phyloP scores from a whole-genome alignment of 176 grass and related monocot genomes.

The Aegilops sharonensis region DNA sequence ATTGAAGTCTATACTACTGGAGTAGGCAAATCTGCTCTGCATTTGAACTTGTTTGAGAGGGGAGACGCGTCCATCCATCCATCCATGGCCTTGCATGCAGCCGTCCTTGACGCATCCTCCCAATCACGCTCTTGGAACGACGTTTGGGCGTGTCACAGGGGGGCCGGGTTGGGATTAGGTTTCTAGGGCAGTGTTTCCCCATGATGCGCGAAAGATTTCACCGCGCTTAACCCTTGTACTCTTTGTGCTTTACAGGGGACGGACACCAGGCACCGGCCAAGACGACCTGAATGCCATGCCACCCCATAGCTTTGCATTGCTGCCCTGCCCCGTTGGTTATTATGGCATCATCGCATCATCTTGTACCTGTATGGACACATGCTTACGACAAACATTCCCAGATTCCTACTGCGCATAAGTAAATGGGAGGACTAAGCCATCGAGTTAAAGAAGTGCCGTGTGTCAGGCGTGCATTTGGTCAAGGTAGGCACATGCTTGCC shows the following conservation, averaged over 20 bases:
- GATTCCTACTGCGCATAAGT: not conserved
- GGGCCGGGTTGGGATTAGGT: constrained; percentile 38
- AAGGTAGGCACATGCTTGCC: not conserved
- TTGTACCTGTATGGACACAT: not conserved
- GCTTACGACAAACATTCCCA: constrained; percentile 1
- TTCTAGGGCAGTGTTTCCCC: constrained; percentile 26
- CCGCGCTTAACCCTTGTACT: constrained; percentile 10
- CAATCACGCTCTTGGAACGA: constrained; percentile 12
- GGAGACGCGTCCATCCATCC: not conserved
- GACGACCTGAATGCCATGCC: constrained; percentile 31
- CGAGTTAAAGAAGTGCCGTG: not conserved
- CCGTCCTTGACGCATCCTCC: constrained; percentile 30
- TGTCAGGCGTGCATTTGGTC: not conserved
- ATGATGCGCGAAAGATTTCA: not conserved
- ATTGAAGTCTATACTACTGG: not conserved
- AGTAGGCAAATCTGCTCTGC: not conserved
- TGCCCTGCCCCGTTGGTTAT: not conserved
- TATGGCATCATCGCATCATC: not conserved
- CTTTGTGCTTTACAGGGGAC: not conserved
- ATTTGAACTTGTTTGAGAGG: constrained; percentile 30
- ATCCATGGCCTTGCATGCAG: not conserved
- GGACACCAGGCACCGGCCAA: constrained; percentile 16
- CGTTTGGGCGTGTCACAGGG: not conserved
- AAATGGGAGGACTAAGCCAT: not conserved
- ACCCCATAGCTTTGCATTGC: not conserved